These are phyloP conservation scores for Colletotrichum spinosum DNA, from an alignment of 2,329 filamentous ascomycete genomes.

Conservation along the genomic window DNA sequence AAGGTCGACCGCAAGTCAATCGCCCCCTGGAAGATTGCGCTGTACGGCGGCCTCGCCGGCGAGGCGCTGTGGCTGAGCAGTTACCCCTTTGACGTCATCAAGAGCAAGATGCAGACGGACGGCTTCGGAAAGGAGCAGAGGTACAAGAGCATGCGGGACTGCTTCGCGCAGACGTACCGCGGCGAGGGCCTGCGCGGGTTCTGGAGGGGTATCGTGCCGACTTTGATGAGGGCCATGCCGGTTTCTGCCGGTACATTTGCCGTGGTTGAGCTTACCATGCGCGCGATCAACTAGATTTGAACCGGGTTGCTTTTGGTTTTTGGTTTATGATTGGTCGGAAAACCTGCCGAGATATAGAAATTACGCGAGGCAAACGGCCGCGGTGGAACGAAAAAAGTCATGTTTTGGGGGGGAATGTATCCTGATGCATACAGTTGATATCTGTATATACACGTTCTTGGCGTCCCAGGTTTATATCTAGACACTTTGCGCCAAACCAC, in stretches of 20 bases:
- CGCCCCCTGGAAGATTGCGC: constrained; percentile 84
- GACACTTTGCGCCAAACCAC: not conserved
- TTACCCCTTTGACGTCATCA: constrained; percentile 97
- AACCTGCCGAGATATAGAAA: not conserved
- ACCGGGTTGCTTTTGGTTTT: not conserved
- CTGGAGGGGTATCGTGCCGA: constrained; percentile 94
- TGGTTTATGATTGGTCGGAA: not conserved
- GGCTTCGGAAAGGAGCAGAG: constrained; percentile 79
- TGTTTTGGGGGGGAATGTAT: not conserved
- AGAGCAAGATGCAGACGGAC: constrained; percentile 99
- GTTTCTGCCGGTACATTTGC: constrained; percentile 98
- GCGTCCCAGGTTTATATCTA: constrained; percentile 1
- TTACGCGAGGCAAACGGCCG: not conserved
- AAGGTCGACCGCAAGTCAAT: constrained; percentile 80
- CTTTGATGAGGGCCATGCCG: constrained; percentile 93
- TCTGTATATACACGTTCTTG: not conserved
- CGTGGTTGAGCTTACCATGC: constrained; percentile 77
- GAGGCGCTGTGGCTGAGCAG: constrained; percentile 93
- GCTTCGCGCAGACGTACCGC: constrained; percentile 85
- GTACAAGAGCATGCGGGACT: constrained; percentile 88
- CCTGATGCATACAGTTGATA: not conserved
- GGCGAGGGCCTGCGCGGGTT: constrained; percentile 85
- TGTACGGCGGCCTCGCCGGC: constrained; percentile 93
- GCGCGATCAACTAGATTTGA: constrained; percentile 61
- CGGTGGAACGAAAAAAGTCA: not conserved